phyloP scores from a whole-genome alignment of 768 basidiomycete species.

The Glaciozyma martinii region DNA sequence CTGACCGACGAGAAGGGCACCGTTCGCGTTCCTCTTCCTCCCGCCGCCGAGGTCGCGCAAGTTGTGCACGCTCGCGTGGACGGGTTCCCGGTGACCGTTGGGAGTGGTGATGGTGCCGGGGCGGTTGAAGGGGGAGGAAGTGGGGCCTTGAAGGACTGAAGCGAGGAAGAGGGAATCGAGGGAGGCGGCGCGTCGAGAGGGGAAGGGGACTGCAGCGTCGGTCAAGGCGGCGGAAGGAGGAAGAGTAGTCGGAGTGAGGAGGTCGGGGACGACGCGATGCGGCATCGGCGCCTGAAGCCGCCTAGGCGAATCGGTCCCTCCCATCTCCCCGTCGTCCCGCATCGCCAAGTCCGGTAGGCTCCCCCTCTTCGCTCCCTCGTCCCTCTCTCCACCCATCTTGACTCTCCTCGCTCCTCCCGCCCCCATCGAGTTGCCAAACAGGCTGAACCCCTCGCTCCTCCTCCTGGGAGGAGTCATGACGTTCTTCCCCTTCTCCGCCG shows the following conservation, averaged over 20 bases:
- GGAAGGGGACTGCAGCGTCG: not conserved
- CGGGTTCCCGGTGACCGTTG: not conserved
- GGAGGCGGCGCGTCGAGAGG: slow-evolving; percentile 4
- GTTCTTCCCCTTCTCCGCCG: not conserved
- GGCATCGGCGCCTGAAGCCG: not conserved
- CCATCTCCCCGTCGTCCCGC: not conserved
- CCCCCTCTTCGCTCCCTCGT: not conserved
- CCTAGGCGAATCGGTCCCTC: not conserved
- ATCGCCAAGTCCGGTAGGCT: slow-evolving; percentile 17
- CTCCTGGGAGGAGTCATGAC: slow-evolving; percentile 1
- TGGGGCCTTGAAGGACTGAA: not conserved
- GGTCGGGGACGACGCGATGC: not conserved
- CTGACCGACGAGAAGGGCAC: slow-evolving; percentile 30
- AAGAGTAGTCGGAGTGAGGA: not conserved
- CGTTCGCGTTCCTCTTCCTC: slow-evolving; percentile 32
- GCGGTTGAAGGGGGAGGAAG: not conserved
- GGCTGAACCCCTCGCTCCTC: not conserved
- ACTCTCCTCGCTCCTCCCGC: not conserved
- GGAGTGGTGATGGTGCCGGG: not conserved
- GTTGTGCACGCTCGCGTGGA: not conserved
- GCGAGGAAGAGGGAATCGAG: slow-evolving; percentile 3
- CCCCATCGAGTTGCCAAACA: not conserved
- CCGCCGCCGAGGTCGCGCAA: slow-evolving; percentile 5
- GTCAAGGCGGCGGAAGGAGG: not conserved
- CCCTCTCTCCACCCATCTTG: not conserved